Base-by-base conservation (phyloP, 164 flowering plant genomes). In the Protea cynaroides region DNA sequence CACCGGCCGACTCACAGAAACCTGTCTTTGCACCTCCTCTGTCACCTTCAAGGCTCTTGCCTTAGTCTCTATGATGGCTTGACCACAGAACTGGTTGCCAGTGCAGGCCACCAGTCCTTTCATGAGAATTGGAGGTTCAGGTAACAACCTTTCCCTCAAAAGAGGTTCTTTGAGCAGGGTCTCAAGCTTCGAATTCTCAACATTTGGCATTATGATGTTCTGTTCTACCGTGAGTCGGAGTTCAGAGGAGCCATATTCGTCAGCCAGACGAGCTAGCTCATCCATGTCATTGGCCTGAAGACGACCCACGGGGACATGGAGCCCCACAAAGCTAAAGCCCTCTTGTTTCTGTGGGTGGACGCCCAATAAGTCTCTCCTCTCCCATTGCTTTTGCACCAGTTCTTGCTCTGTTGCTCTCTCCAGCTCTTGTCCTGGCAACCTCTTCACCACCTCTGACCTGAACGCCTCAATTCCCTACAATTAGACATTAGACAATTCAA, bases 41-140 rank as follows among this genome's bases (percentile, higher is more conserved):
- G 97, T 84, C 69, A 94, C 90, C 78, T 86, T 76, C 78, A 94
- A 24, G 1, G 97, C 96, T 58, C 96, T 75, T 0, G 88, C 95
- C 68, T 94, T 94, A 7, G 98, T 94, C 77, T 90, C 98, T 3
- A 94, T 90, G 4, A 94, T 89, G 59, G 97, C 98, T 68, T 94
- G 98, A 19, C 98, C 98, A 53, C 98, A 94, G 73, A 90, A 94
- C 71, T 90, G 97, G 75, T 73, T 94, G 13, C 98, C 98, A 0
- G 98, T 94, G 80, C 98, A 94, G 4, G 97, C 98, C 38, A 90
- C 96, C 52, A 90, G 56, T 0, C 88, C 90, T 69, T 80, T 87
- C 96, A 89, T 89, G 34, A 90, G 85, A 51, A 89, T 40, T 12
- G 88, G 72, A 18, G 98, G 98, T 62, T 77, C 82, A 0, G 98